Evolutionary conservation across 495 filamentous ascomycete genomes (phyloP).

Genomic region (Usnea hakonensis): DNA sequence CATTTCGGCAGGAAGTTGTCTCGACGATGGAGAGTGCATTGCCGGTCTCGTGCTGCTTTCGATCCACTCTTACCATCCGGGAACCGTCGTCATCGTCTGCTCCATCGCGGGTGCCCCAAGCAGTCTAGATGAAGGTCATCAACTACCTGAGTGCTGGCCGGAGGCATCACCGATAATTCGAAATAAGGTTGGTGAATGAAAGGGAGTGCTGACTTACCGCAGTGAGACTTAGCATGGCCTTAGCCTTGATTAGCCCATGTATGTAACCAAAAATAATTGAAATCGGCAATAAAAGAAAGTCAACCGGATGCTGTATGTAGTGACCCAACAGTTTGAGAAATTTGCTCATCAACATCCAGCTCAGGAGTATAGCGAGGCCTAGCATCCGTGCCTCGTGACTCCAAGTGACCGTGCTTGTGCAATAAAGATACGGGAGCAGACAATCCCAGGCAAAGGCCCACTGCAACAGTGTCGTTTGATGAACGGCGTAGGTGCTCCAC

Average conservation of each 20-base stretch:
- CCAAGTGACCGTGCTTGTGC: conserved; percentile 41
- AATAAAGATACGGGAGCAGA: conserved; percentile 48
- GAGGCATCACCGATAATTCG: not conserved
- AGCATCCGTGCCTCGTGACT: conserved; percentile 33
- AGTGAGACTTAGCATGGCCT: conserved; percentile 61
- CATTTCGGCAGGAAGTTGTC: not conserved
- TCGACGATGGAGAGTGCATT: not conserved
- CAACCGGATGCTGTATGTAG: conserved; percentile 61
- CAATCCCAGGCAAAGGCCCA: conserved; percentile 59
- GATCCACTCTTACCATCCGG: conserved; percentile 39
- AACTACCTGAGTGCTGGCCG: conserved; percentile 16
- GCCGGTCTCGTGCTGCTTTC: conserved; percentile 21
- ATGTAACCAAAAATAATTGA: conserved; percentile 72
- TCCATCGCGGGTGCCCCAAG: conserved; percentile 53
- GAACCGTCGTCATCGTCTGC: conserved; percentile 50
- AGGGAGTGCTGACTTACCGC: conserved; percentile 44
- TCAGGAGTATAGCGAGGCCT: conserved; percentile 44
- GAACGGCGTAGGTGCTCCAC: conserved; percentile 71
- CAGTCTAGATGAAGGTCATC: conserved; percentile 35
- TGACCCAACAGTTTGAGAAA: conserved; percentile 68
- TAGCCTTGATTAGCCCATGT: conserved; percentile 70
- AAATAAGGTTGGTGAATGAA: not conserved
- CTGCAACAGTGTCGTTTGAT: conserved; percentile 65
- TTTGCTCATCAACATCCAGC: conserved; percentile 66
- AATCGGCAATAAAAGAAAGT: conserved; percentile 61